Conservation (phyloP, 23 red algal genomes). For the Cyanidium caldarium region DNA sequence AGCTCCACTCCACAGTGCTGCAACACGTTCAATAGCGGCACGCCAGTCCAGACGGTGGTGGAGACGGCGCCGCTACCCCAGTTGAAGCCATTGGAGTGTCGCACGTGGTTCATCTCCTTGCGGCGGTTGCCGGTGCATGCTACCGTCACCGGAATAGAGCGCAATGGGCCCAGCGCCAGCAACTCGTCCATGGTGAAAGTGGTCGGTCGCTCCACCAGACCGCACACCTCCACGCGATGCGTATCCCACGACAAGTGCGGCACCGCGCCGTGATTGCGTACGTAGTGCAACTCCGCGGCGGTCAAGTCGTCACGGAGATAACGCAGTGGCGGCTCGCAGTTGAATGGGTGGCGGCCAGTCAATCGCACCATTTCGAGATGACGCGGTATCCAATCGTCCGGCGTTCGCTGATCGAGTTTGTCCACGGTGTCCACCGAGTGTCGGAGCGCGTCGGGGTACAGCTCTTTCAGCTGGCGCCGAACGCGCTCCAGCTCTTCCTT, state of each 20-base stretch:
- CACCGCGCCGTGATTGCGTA: slow-evolving; percentile 60
- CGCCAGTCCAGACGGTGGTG: slow-evolving; percentile 76
- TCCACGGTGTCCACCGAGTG: slow-evolving; percentile 26
- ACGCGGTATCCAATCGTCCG: slow-evolving; percentile 71
- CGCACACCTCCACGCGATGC: slow-evolving; percentile 37
- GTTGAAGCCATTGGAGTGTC: slow-evolving; percentile 74
- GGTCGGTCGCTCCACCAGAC: slow-evolving; percentile 33
- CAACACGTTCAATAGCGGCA: slow-evolving; percentile 29
- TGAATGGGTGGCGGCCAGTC: slow-evolving; percentile 90
- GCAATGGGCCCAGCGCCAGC: slow-evolving; percentile 14
- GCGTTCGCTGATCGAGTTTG: slow-evolving; percentile 30
- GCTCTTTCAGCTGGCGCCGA: no score
- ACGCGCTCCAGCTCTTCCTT: no score
- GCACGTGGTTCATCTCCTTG: slow-evolving; percentile 85
- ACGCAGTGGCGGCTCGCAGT: slow-evolving; percentile 56
- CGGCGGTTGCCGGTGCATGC: slow-evolving; percentile 86
- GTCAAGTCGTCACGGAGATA: slow-evolving; percentile 54
- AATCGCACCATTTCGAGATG: slow-evolving; percentile 45
- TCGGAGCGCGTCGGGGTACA: not conserved
- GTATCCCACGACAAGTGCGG: slow-evolving; percentile 22
- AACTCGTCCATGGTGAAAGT: slow-evolving; percentile 34
- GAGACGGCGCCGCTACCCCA: slow-evolving; percentile 67
- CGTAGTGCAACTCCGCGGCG: slow-evolving; percentile 52
- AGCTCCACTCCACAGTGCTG: slow-evolving; percentile 19
- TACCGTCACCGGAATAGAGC: slow-evolving; percentile 65